Evolutionary conservation across 148 eudicot genomes (phyloP), one percentile per base, ranked within the genome.

Genomic region (Selenicereus undatus): DNA sequence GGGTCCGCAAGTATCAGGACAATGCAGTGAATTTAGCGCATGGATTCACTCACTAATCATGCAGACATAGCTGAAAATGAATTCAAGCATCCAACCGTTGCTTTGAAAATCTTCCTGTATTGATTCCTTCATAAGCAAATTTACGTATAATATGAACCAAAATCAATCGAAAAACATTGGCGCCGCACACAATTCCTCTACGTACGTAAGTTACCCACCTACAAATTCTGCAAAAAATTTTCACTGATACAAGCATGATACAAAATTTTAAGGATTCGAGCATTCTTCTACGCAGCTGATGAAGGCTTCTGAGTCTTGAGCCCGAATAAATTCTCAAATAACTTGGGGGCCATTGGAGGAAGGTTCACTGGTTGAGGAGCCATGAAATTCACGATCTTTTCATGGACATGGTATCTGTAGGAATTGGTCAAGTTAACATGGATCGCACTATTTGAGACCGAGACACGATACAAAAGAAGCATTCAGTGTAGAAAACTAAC

Each of bases 341-440:
- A 84, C 69, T 83, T 91, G 0, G 94, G 85, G 56, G 96, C 98
- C 88, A 85, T 90, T 2, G 88, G 90, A 45, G 93, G 91, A 22
- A 91, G 74, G 21, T 88, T 43, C 87, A 87, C 77, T n/a, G 96
- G 92, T 84, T 86, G 89, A 75, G 98, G 97, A 60, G 96, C 96
- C 97, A 93, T 93, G 81, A 95, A 95, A 87, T 90, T 91, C 75
- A 90, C 90, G 7, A 95, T 89, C 88, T 91, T 95, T 84, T 95
- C 98, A 56, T 91, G 98, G 42, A 93, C 88, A 82, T 89, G 71
- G 76, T 93, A 95, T 90, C 98, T 95, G 90, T 69, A 79, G 73
- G 17, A 82, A 58, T 66, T 24, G 39, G 27, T 21, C 17, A 52
- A 58, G 50, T 64, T 11, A 56, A 52, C 48, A 50, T 24, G 20